Conservation (phyloP, 257 asterid genomes). For the Gynochthodes officinalis region DNA sequence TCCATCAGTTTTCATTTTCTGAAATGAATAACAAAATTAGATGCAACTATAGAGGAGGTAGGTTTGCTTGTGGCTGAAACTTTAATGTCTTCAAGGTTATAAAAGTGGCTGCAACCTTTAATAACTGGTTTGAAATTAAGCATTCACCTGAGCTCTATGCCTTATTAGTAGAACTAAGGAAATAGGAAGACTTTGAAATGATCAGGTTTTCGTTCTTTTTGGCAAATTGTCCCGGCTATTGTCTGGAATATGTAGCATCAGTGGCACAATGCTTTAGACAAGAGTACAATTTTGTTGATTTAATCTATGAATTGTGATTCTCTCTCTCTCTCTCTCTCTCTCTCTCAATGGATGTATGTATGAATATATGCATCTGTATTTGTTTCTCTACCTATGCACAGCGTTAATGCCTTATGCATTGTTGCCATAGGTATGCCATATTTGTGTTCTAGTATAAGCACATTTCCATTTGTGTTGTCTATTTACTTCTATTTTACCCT, state of each 20-base stretch:
- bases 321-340: too few relatives aligned
- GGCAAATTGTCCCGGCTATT: neutral
- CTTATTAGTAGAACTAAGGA: neutral
- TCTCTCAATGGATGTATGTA: too few relatives aligned
- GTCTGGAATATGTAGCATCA: neutral
- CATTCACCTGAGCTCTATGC: neutral
- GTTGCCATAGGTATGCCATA: neutral
- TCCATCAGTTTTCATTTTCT: neutral
- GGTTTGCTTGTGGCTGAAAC: neutral
- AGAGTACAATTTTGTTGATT: too few relatives aligned
- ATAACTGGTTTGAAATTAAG: neutral
- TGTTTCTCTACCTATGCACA: neutral
- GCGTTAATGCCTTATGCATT: neutral
- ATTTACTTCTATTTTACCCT: neutral
- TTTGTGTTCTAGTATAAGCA: neutral
- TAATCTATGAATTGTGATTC: too few relatives aligned
- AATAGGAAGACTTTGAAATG: neutral
- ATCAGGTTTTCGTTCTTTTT: neutral
- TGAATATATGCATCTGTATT: too few relatives aligned
- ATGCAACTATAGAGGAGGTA: neutral
- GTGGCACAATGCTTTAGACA: too few relatives aligned
- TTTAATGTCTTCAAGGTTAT: neutral
- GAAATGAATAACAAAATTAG: neutral
- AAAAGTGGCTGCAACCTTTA: neutral
- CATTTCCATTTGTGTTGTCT: neutral